These are phyloP conservation scores for Malus sylvestris DNA, from an alignment of 306 rosid species.

Conservation along the genomic window DNA sequence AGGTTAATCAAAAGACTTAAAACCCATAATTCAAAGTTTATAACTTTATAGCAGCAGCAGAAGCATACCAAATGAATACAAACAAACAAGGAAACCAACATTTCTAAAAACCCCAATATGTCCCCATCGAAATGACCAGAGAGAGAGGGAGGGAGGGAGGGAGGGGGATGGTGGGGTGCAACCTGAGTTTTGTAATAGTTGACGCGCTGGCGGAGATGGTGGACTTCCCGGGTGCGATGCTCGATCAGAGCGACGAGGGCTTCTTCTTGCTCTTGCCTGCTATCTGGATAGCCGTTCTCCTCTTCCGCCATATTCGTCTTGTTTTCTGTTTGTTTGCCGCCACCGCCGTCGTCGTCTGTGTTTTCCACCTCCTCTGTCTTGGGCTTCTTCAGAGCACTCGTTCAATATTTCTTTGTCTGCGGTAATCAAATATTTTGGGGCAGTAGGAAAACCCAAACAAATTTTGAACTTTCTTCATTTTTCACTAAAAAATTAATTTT, in stretches of 20 bases:
- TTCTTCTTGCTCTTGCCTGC: constrained; percentile 62
- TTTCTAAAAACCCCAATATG: neutral
- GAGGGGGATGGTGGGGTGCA: neutral
- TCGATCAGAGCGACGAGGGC: constrained; percentile 78
- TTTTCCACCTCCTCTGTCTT: neutral
- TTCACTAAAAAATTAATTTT: too few relatives aligned
- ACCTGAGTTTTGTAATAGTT: constrained; percentile 75
- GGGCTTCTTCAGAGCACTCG: constrained; percentile 1
- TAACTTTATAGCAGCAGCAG: neutral
- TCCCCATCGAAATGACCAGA: neutral
- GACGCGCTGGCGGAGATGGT: constrained; percentile 47
- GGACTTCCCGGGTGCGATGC: constrained; percentile 71
- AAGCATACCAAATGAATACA: neutral
- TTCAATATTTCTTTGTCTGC: neutral
- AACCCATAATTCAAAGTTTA: neutral
- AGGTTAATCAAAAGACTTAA: neutral
- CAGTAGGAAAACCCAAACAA: neutral
- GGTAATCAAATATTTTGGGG: too few relatives aligned
- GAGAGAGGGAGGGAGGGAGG: neutral
- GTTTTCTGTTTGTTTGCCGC: neutral
- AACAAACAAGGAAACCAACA: neutral
- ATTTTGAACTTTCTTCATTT: too few relatives aligned
- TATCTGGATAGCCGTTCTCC: neutral
- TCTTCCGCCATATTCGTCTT: neutral
- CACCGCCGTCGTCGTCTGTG: neutral